phyloP scores from a whole-genome alignment of 2,329 filamentous ascomycete species.

The Fusarium dlaminii region DNA sequence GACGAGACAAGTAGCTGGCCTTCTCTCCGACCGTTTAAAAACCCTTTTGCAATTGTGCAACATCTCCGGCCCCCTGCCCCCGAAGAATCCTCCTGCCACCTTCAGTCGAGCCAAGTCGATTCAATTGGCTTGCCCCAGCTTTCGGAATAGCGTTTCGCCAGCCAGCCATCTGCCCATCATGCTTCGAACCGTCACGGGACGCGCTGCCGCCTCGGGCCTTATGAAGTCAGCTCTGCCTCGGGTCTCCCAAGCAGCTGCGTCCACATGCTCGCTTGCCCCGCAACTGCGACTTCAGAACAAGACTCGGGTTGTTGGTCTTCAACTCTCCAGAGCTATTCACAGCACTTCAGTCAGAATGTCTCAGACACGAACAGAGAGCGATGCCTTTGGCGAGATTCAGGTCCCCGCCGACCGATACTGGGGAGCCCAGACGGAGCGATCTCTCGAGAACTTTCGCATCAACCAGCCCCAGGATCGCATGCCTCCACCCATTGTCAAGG shows the following conservation, averaged over 20 bases:
- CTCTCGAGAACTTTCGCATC: slow-evolving; percentile 97
- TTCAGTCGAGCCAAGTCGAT: slow-evolving; percentile 1
- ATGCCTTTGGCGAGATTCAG: slow-evolving; percentile 97
- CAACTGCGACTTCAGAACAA: slow-evolving; percentile 37
- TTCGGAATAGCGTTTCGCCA: slow-evolving; percentile 28
- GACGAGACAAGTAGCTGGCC: slow-evolving; percentile 8
- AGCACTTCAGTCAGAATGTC: slow-evolving; percentile 60
- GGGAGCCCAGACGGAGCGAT: slow-evolving; percentile 97
- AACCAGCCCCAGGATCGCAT: slow-evolving; percentile 99
- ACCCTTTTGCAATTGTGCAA: neutral
- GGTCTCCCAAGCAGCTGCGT: slow-evolving; percentile 34
- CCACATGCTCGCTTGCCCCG: slow-evolving; percentile 42
- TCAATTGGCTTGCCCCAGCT: slow-evolving; percentile 28
- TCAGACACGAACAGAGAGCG: slow-evolving; percentile 84
- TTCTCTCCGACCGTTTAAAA: slow-evolving; percentile 13
- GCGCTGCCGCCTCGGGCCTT: slow-evolving; percentile 41
- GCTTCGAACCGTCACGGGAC: slow-evolving; percentile 42
- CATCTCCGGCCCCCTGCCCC: neutral
- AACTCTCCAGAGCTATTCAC: slow-evolving; percentile 50
- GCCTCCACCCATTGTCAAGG: slow-evolving; percentile 90
- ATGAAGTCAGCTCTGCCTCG: slow-evolving; percentile 39
- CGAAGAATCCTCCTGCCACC: neutral
- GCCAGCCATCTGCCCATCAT: slow-evolving; percentile 36
- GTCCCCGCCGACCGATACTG: slow-evolving; percentile 95
- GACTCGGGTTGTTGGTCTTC: slow-evolving; percentile 23